Evolutionary conservation across 805 yeast species (phyloP).

Genomic region (Lipomyces japonicus): DNA sequence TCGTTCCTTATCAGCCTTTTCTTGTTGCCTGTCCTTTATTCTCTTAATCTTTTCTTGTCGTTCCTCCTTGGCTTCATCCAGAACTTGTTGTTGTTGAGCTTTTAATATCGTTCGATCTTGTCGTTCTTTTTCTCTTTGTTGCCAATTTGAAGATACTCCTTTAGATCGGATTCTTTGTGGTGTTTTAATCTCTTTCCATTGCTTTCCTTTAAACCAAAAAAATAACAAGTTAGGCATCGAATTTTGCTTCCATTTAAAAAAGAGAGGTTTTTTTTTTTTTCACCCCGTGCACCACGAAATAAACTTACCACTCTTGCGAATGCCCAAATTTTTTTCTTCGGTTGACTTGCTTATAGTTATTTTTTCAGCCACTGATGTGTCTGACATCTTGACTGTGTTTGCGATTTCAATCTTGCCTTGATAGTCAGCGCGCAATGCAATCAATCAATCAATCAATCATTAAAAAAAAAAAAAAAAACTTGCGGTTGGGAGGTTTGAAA

Average conservation of each 20-base stretch:
- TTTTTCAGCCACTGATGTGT: neutral
- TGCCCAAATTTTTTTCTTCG: slow-evolving; percentile 6
- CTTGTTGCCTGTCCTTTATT: slow-evolving; percentile 46
- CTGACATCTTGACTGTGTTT: no score
- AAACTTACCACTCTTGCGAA: slow-evolving; percentile 8
- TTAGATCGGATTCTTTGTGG: slow-evolving; percentile 35
- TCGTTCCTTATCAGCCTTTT: slow-evolving; percentile 85
- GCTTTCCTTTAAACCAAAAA: slow-evolving; percentile 37
- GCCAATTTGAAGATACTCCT: slow-evolving; percentile 64
- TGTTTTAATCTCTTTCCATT: slow-evolving; percentile 39
- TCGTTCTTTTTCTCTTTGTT: slow-evolving; percentile 58
- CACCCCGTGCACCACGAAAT: no score
- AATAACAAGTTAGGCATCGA: no score
- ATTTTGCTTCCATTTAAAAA: no score
- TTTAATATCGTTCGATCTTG: slow-evolving; percentile 63
- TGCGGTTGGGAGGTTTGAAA: no score
- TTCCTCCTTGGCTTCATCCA: slow-evolving; percentile 67
- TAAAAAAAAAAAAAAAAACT: no score
- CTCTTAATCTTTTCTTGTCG: slow-evolving; percentile 59
- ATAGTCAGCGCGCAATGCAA: no score
- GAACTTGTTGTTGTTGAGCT: slow-evolving; percentile 64
- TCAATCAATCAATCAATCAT: no score
- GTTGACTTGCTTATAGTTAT: neutral
- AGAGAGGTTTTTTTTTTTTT: no score
- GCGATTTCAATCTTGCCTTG: no score